Base-by-base conservation (phyloP, 345 rosid genomes). In the Hirschfeldia incana region DNA sequence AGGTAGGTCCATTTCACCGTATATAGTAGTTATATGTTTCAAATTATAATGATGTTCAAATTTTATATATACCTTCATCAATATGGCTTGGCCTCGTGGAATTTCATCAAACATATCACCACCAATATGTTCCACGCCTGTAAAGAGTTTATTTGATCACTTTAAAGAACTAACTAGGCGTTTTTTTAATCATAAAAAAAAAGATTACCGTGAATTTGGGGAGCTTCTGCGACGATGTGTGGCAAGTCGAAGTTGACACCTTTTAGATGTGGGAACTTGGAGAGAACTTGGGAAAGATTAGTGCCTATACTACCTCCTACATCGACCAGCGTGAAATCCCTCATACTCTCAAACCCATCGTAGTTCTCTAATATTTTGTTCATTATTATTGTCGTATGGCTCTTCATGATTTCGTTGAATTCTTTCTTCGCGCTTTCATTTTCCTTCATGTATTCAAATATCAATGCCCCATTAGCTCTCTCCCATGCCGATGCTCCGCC, bases 51-150 rank as follows among this genome's bases (percentile, higher is more conserved):
- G 32, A 10, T 39, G 12, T 66, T 66, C 9, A 13, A 9, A 26
- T 42, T 67, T 13, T 29, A 2, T 29, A 69, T 8, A 58, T 75
- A 75, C 78, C 72, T 75, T 75, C 78, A 75, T 67, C 8, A 75
- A 3, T 37, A 75, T 75, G 10, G 44, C 66, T 27, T 75, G 58
- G 21, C 78, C 65, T 36, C 3, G 72, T 66, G 78, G 67, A 65
- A 67, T 11, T 57, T 27, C 78, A 27, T 3, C 66, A 55, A 75
- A 75, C 78, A 75, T 75, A 57, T 75, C 72, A 66, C 72, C 78
- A 75, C 57, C 72, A 55, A 75, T 8, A 11, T 75, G 78, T 55
- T 75, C 72, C 46, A 75, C 71, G n/a, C 78, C 78, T 75, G 37
- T 3, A 36, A 10, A 66, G 9, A 27, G 63, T 65, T 36, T 8